These are phyloP conservation scores for Fragosphaeria purpurea DNA, from an alignment of 2,329 filamentous ascomycete genomes.

Conservation along the genomic window DNA sequence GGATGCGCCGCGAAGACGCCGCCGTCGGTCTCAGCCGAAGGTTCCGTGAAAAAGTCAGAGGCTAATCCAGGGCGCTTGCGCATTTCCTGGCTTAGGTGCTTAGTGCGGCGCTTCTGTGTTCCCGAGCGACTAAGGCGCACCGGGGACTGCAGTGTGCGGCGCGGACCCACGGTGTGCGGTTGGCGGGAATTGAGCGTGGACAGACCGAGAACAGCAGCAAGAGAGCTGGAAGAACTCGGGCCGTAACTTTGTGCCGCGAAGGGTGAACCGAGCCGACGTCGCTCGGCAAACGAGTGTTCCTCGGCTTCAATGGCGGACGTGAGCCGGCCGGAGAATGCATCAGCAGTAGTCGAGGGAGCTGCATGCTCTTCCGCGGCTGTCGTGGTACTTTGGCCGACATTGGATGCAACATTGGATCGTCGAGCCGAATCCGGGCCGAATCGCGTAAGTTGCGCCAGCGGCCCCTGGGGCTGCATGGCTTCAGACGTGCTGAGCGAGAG, in stretches of 20 bases:
- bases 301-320: constrained; percentile 8
- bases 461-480: constrained; percentile 53
- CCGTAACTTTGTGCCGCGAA: constrained; percentile 51
- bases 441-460: constrained; percentile 49
- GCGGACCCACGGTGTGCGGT: constrained; percentile 39
- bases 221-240: constrained; percentile 45
- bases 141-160: constrained; percentile 42
- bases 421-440: constrained; percentile 16
- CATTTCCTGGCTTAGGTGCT: constrained; percentile 35
- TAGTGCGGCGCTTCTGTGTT: constrained; percentile 45
- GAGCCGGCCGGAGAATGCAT: constrained; percentile 3
- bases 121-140: constrained; percentile 42
- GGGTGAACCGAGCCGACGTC: constrained; percentile 40
- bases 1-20: background rate
- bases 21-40: constrained; percentile 17
- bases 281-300: constrained; percentile 21
- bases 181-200: constrained; percentile 28
- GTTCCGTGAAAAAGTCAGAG: constrained; percentile 44
- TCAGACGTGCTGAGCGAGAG: constrained; percentile 53
- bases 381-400: background rate
- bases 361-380: background rate
- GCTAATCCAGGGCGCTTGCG: constrained; percentile 46
- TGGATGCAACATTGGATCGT: background rate
- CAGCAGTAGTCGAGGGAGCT: background rate
- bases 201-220: constrained; percentile 30